Conservation (phyloP, 2,329 filamentous ascomycete species). For the Nemania sp. region DNA sequence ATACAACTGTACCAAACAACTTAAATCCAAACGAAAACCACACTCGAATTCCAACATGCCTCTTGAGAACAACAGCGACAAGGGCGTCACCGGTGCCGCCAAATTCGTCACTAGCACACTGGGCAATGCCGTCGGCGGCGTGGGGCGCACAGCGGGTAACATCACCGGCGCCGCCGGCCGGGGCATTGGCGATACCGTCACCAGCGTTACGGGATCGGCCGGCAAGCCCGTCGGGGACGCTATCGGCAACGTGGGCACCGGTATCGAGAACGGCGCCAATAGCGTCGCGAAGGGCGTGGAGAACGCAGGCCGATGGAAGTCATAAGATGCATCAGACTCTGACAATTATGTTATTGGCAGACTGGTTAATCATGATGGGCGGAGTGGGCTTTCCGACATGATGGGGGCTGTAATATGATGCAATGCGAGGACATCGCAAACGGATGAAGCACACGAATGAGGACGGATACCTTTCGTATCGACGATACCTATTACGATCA, state of each 20-base stretch:
- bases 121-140: conserved; percentile 49
- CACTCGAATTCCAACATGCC: conserved; percentile 42
- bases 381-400: too few species aligned
- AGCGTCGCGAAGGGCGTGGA: conserved; percentile 60
- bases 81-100: conserved; percentile 51
- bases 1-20: too few species aligned
- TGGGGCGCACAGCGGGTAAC: conserved; percentile 50
- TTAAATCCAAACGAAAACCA: conserved; percentile 1
- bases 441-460: neutral
- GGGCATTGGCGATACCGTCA: conserved; percentile 61
- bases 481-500: conserved; percentile 18
- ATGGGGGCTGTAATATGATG: conserved; percentile 2
- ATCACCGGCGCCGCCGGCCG: conserved; percentile 57
- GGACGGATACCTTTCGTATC: neutral
- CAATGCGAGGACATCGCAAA: neutral
- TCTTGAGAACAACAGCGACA: conserved; percentile 48
- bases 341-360: neutral
- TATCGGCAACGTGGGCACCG: conserved; percentile 56
- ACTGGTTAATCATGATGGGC: neutral
- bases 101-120: conserved; percentile 53
- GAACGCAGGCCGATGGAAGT: conserved; percentile 51
- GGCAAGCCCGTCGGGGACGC: conserved; percentile 63
- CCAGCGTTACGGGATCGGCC: conserved; percentile 57
- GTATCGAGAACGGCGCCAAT: conserved; percentile 58
- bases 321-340: neutral